phyloP scores from a whole-genome alignment of 1,284 basidiomycete species.

The Apiotrichum montevideense region DNA sequence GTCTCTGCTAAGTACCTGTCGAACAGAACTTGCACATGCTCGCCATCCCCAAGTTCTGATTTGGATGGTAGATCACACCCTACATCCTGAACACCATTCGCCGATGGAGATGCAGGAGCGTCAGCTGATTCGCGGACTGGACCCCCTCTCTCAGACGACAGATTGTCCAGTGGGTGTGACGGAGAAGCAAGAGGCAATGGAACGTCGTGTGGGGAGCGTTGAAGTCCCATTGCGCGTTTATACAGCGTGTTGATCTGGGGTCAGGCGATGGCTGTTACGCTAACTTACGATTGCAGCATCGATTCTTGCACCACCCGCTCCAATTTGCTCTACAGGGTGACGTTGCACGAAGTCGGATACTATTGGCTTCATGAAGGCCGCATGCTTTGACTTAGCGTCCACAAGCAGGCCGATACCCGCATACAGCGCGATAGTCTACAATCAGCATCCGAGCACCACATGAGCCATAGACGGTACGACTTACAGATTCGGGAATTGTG shows the following conservation, averaged over 20 bases:
- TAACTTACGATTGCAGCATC: too few relatives aligned
- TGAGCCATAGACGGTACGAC: too few relatives aligned
- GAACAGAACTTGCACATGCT: too few relatives aligned
- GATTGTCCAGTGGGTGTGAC: conserved; percentile 16
- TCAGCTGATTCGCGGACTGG: not conserved
- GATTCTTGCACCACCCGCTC: too few relatives aligned
- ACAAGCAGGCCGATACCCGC: conserved; percentile 43
- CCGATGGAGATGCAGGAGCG: too few relatives aligned
- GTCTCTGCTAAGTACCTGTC: too few relatives aligned
- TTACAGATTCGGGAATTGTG: too few relatives aligned
- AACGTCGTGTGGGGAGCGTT: not conserved
- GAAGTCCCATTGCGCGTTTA: conserved; percentile 30
- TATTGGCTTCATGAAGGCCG: conserved; percentile 38
- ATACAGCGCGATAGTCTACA: conserved; percentile 43
- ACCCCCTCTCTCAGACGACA: conserved; percentile 24
- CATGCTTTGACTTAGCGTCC: conserved; percentile 26
- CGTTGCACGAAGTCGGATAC: conserved; percentile 37
- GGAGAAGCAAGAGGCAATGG: not conserved
- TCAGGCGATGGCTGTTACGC: too few relatives aligned
- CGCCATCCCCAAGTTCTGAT: too few relatives aligned
- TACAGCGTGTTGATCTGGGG: conserved; percentile 37
- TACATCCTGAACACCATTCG: too few relatives aligned
- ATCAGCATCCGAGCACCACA: not conserved
- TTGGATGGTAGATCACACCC: too few relatives aligned
- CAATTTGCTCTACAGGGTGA: conserved; percentile 4